Conservation (phyloP, 2,329 filamentous ascomycete species). For the Elsinoe batatas region DNA sequence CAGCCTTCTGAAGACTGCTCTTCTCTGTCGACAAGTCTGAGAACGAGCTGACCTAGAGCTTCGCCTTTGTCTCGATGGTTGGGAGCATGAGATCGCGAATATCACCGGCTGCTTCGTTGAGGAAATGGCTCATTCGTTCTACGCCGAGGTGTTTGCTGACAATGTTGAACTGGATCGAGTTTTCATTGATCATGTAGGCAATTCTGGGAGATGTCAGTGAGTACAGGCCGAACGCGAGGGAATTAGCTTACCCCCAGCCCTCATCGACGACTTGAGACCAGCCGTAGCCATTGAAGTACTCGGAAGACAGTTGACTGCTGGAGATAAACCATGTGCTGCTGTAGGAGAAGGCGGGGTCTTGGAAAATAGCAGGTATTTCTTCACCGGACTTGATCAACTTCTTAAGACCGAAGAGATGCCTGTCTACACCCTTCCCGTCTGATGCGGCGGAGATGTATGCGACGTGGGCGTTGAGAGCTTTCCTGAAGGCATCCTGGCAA, state of each 20-base stretch:
- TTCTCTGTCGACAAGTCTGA: neutral
- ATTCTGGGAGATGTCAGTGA: conserved; percentile 42
- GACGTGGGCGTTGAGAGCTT: conserved; percentile 69
- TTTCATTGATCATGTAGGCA: conserved; percentile 99
- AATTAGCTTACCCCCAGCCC: conserved; percentile 58
- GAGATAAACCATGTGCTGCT: conserved; percentile 82
- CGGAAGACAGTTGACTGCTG: conserved; percentile 79
- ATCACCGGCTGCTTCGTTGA: conserved; percentile 87
- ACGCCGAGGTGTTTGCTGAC: conserved; percentile 87
- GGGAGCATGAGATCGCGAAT: conserved; percentile 78
- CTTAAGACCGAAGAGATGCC: conserved; percentile 96
- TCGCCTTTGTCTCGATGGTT: conserved; percentile 73
- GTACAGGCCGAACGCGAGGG: too few relatives aligned
- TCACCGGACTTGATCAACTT: conserved; percentile 74
- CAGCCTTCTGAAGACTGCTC: conserved; percentile 6
- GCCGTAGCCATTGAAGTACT: conserved; percentile 98
- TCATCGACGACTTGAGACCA: conserved; percentile 97
- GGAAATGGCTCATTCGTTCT: conserved; percentile 88
- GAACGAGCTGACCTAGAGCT: conserved; percentile 51
- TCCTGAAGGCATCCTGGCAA: conserved; percentile 66
- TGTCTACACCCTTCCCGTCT: conserved; percentile 87
- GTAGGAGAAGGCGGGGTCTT: conserved; percentile 78
- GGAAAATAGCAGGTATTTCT: conserved; percentile 70
- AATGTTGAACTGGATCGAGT: conserved; percentile 96
- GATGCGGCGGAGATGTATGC: conserved; percentile 85